Evolutionary conservation across 257 asterid species (phyloP), one percentile per base, ranked within the genome.

Genomic region (Ilex asprella): DNA sequence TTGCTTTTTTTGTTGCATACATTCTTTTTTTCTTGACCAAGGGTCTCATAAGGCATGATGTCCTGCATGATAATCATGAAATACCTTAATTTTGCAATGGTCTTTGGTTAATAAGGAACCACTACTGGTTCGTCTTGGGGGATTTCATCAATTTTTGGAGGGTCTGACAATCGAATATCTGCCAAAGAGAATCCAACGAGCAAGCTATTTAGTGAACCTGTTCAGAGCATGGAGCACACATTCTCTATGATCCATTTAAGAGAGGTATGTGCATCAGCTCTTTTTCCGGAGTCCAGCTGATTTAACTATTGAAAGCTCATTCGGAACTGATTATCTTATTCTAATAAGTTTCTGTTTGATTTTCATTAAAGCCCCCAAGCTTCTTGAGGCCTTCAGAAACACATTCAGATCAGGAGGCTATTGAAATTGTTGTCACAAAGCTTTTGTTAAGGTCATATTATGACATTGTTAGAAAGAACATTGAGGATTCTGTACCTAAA

Each of bases 101-200:
- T 60, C 56, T 43, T 61, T 69, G 41, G 31, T 69, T 72, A 14
- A 31, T 61, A 83, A 85, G 96, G 74, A 64, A 73, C 66, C 74
- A 82, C 65, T 71, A 35, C 80, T 64, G 84, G 82, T 73, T 87
- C 99, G 30, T 60, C 70, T 62, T 92, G 99, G 97, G 95, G 99
- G 59, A 87, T 93, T 73, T 82, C 99, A 69, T 87, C 99, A 35
- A 89, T 93, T 60, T 89, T 93, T 67, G 97, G 99, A 59, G 77
- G 93, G 51, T 71, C 78, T 30, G 84, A 76, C 46, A 74, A 72
- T 71, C 92, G 95, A 50, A 8, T 83, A 39, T 62, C 85, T 75
- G 65, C 65, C 7, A 89, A 85, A 71, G 99, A 85, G 58, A 81
- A 72, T 70, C 67, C 79, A 14, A 71, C 71, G 16, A 82, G 77